These are phyloP conservation scores for Phytophthora litchii DNA, from an alignment of 352 stramenopile species.

Conservation along the genomic window DNA sequence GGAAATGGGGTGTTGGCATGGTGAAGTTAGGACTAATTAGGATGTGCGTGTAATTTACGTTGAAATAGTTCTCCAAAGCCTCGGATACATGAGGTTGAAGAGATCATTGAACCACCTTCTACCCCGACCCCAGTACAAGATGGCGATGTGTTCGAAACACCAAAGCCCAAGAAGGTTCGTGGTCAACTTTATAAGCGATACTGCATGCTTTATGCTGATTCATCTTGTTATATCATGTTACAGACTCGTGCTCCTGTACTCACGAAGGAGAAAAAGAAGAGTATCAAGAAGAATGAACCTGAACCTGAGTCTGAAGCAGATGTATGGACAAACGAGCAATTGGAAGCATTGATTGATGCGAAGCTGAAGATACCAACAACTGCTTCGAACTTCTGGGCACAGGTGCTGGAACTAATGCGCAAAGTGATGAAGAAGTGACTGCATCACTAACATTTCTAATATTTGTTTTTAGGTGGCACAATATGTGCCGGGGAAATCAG, in stretches of 20 bases:
- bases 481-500: constrained; percentile 62
- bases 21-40: background rate
- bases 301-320: constrained; percentile 36
- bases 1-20: background rate
- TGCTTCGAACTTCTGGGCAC: constrained; percentile 65
- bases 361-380: constrained; percentile 73
- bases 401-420: constrained; percentile 31
- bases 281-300: constrained; percentile 12
- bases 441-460: constrained; percentile 3
- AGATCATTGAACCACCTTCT: constrained; percentile 5
- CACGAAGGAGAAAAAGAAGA: constrained; percentile 22
- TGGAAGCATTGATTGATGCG: constrained; percentile 54
- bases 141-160: constrained; percentile 16
- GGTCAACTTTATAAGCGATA: background rate
- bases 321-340: constrained; percentile 56
- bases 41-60: constrained; percentile 2
- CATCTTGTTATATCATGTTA: background rate
- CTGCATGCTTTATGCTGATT: background rate
- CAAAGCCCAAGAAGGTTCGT: constrained; percentile 29
- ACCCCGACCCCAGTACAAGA: constrained; percentile 3
- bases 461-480: constrained; percentile 29
- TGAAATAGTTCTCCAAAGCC: constrained; percentile 9
- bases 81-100: constrained; percentile 10
- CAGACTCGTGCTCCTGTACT: constrained; percentile 2
- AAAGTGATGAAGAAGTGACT: background rate